A percentile compares a stretch with the other conserved stretches of the same genome.
phyloP scores from a whole-genome alignment of 768 basidiomycete genomes.

The Lentinula lateritia region DNA sequence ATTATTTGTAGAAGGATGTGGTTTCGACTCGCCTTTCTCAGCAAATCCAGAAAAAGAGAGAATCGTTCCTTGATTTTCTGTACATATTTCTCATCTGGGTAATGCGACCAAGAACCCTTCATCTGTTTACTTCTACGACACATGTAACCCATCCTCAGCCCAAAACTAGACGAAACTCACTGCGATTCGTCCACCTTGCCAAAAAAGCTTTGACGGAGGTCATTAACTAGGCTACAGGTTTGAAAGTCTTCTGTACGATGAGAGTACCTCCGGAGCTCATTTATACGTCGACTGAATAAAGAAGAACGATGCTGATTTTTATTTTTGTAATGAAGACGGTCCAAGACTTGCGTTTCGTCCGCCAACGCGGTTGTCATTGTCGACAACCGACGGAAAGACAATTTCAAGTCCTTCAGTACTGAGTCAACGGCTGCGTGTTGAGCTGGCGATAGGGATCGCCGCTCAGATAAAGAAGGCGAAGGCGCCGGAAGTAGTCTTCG shows the following conservation, averaged over 20 bases:
- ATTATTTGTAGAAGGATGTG: background rate
- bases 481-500: background rate
- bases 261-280: slow-evolving; percentile 54
- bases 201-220: slow-evolving; percentile 49
- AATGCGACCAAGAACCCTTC: slow-evolving; percentile 62
- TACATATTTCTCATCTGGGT: slow-evolving; percentile 37
- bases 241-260: slow-evolving; percentile 27
- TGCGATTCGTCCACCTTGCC: slow-evolving; percentile 27
- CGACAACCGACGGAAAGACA: slow-evolving; percentile 47
- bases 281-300: slow-evolving; percentile 64
- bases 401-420: slow-evolving; percentile 58
- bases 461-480: background rate
- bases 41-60: slow-evolving; percentile 27
- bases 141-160: background rate
- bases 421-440: slow-evolving; percentile 33
- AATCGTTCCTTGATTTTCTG: slow-evolving; percentile 29
- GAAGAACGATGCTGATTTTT: slow-evolving; percentile 73
- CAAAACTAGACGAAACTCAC: slow-evolving; percentile 22
- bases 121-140: slow-evolving; percentile 40
- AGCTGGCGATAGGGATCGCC: background rate
- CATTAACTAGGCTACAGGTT: slow-evolving; percentile 25
- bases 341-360: slow-evolving; percentile 55
- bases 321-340: slow-evolving; percentile 70
- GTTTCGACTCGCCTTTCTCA: slow-evolving; percentile 40
- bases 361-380: slow-evolving; percentile 32